Percentiles rank a stretch among this genome's conserved stretches.
Conservation (phyloP, 2,329 filamentous ascomycete genomes). For the Neonectria punicea region DNA sequence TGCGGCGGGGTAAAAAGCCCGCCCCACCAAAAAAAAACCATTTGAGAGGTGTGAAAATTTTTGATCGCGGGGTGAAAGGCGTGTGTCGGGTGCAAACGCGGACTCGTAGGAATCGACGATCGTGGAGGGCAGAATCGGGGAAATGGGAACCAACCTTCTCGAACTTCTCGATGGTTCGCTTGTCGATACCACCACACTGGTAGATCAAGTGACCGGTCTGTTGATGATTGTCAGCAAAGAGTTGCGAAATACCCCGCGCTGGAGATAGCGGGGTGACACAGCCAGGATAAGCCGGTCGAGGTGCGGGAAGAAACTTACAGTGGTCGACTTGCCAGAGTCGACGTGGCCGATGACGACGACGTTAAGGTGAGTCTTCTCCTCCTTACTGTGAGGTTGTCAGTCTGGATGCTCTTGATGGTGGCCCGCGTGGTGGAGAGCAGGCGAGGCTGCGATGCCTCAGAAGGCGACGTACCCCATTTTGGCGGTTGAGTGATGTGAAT, state of each 20-base stretch:
- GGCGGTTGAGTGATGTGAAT: slow-evolving; percentile 45
- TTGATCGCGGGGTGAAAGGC: slow-evolving; percentile 15
- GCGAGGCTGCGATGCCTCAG: neutral
- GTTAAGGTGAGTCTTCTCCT: slow-evolving; percentile 96
- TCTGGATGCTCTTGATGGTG: neutral
- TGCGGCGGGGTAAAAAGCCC: slow-evolving; percentile 34
- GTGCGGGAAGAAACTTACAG: slow-evolving; percentile 69
- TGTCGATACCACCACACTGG: slow-evolving; percentile 99
- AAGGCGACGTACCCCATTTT: slow-evolving; percentile 46
- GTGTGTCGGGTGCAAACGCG: slow-evolving; percentile 23
- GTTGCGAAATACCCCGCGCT: slow-evolving; percentile 19
- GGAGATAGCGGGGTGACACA: slow-evolving; percentile 27
- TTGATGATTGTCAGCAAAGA: slow-evolving; percentile 46
- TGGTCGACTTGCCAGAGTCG: slow-evolving; percentile 99
- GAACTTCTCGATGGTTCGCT: slow-evolving; percentile 99
- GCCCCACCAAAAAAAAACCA: slow-evolving; percentile 30
- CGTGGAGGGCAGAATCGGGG: slow-evolving; percentile 28
- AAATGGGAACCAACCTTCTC: slow-evolving; percentile 83
- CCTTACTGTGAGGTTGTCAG: slow-evolving; percentile 70
- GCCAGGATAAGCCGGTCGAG: slow-evolving; percentile 14
- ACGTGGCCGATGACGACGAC: slow-evolving; percentile 99
- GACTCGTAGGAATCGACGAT: slow-evolving; percentile 28
- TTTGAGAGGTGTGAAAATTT: slow-evolving; percentile 31
- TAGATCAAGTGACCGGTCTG: slow-evolving; percentile 94
- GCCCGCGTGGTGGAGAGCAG: neutral